Conservation (phyloP, 1,284 basidiomycete genomes). For the Cryptococcus hybrid region DNA sequence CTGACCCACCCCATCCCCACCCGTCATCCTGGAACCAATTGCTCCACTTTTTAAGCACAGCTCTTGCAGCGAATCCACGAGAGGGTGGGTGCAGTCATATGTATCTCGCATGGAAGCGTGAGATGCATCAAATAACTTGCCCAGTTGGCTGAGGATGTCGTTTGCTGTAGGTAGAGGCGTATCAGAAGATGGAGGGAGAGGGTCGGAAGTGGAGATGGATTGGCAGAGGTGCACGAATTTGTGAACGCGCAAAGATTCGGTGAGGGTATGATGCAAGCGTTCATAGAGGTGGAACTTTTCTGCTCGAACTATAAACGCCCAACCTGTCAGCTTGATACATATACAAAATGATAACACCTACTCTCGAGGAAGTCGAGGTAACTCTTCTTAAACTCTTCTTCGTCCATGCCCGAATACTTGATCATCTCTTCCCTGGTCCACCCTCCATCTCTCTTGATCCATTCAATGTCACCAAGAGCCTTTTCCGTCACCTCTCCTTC, state of each 20-base stretch:
- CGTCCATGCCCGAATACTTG: conserved; percentile 59
- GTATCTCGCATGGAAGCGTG: conserved; percentile 66
- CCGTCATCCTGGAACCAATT: conserved; percentile 58
- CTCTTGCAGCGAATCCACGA: conserved; percentile 66
- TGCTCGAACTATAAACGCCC: conserved; percentile 61
- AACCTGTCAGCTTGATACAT: neutral
- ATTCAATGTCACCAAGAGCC: conserved; percentile 58
- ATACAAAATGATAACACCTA: conserved; percentile 40
- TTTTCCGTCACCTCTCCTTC: conserved; percentile 48
- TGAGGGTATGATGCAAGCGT: conserved; percentile 71
- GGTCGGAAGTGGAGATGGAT: conserved; percentile 16
- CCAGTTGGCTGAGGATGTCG: conserved; percentile 52
- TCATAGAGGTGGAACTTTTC: conserved; percentile 74
- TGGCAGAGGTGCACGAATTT: conserved; percentile 67
- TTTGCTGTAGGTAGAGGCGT: too few relatives aligned
- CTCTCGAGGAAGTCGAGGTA: conserved; percentile 76
- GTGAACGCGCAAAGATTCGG: conserved; percentile 73
- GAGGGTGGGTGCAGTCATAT: conserved; percentile 75
- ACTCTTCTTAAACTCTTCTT: conserved; percentile 60
- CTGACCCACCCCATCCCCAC: conserved; percentile 89
- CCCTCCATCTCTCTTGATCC: conserved; percentile 36
- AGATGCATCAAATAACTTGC: conserved; percentile 71
- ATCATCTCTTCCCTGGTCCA: conserved; percentile 65
- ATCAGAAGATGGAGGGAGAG: neutral
- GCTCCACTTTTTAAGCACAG: conserved; percentile 66